phyloP scores from a whole-genome alignment of 768 basidiomycete species.

The Suillus spraguei region DNA sequence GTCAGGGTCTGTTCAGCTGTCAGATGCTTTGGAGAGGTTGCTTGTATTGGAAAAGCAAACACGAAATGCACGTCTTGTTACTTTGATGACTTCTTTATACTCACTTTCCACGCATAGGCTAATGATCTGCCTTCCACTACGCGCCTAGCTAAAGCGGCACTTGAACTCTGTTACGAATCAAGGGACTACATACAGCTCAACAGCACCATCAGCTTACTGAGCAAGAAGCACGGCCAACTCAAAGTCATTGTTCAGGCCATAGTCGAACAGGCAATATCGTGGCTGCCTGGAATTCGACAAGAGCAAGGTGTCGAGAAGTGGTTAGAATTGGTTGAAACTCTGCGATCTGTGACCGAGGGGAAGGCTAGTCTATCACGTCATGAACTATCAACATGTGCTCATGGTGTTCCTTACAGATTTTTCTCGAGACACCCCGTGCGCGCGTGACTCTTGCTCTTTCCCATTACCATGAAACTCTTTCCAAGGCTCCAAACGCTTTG shows the following conservation, averaged over 20 bases:
- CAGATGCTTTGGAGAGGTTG: conserved; percentile 89
- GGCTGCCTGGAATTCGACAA: conserved; percentile 76
- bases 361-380: conserved; percentile 61
- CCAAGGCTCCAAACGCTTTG: conserved; percentile 44
- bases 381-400: conserved; percentile 8
- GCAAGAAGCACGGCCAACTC: conserved; percentile 97
- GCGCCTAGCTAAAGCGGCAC: conserved; percentile 73
- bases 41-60: conserved; percentile 92
- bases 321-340: conserved; percentile 86
- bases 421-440: conserved; percentile 94
- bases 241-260: conserved; percentile 90
- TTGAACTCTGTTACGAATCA: conserved; percentile 72
- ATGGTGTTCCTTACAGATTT: conserved; percentile 65
- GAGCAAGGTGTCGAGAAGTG: conserved; percentile 71
- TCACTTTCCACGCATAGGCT: conserved; percentile 54
- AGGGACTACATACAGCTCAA: conserved; percentile 74
- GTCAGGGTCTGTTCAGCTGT: conserved; percentile 84
- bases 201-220: conserved; percentile 63
- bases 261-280: conserved; percentile 83
- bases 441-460: conserved; percentile 89
- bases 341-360: conserved; percentile 93
- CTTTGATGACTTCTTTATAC: not conserved
- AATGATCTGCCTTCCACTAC: conserved; percentile 93
- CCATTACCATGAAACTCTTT: conserved; percentile 78
- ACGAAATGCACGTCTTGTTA: conserved; percentile 71